Evolutionary conservation across 2,329 filamentous ascomycete genomes (phyloP).

Genomic region (Apiospora rasikravindrae): DNA sequence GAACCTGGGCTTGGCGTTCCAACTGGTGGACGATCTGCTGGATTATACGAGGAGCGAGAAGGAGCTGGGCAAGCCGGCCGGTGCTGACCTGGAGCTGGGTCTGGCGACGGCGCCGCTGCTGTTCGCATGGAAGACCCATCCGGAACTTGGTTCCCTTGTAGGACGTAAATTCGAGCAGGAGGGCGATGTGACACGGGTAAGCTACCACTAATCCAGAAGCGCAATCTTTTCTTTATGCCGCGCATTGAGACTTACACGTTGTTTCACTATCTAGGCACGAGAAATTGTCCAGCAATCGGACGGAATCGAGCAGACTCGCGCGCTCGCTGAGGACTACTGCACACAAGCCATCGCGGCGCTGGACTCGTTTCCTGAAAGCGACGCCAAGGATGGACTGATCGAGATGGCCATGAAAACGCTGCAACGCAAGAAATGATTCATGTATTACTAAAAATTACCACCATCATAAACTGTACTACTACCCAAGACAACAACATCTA

Average conservation of each 20-base stretch:
- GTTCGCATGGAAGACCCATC: conserved; percentile 92
- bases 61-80: conserved; percentile 92
- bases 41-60: conserved; percentile 88
- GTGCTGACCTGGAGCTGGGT: conserved; percentile 90
- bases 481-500: conserved; percentile 3
- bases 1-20: conserved; percentile 93
- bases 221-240: background rate
- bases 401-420: conserved; percentile 95
- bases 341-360: conserved; percentile 89
- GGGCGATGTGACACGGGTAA: conserved; percentile 84
- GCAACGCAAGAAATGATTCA: conserved; percentile 77
- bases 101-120: conserved; percentile 91
- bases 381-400: conserved; percentile 87
- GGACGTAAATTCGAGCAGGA: conserved; percentile 86
- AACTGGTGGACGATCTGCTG: conserved; percentile 96
- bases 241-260: conserved; percentile 22
- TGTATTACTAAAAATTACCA: background rate
- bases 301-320: conserved; percentile 90
- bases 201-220: conserved; percentile 39
- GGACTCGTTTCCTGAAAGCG: conserved; percentile 84
- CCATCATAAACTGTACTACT: background rate
- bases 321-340: conserved; percentile 87
- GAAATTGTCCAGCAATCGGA: conserved; percentile 82
- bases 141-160: conserved; percentile 84
- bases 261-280: conserved; percentile 71